Conservation (phyloP, 2,329 filamentous ascomycete species). For the Emmonsia crescens region DNA sequence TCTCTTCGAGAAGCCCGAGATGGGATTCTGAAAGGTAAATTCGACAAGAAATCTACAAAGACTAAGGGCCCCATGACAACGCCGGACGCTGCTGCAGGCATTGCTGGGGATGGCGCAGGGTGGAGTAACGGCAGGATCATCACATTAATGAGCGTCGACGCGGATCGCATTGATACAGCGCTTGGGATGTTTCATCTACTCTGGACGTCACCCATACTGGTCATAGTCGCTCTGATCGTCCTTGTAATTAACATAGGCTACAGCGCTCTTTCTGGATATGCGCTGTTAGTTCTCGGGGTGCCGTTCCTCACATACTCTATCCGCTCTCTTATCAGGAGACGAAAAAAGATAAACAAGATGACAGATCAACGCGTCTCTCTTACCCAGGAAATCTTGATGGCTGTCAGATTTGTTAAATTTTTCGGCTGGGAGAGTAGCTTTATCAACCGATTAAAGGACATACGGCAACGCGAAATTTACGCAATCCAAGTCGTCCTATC, state of each 20-base stretch:
- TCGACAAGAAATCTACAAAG: slow-evolving; percentile 26
- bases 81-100: slow-evolving; percentile 34
- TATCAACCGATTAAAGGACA: slow-evolving; percentile 60
- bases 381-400: slow-evolving; percentile 83
- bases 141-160: slow-evolving; percentile 91
- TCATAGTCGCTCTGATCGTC: slow-evolving; percentile 66
- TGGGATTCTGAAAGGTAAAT: slow-evolving; percentile 25
- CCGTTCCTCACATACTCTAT: slow-evolving; percentile 70
- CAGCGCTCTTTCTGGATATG: slow-evolving; percentile 81
- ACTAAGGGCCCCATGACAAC: slow-evolving; percentile 27
- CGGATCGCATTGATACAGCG: slow-evolving; percentile 82
- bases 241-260: slow-evolving; percentile 81
- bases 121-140: slow-evolving; percentile 90
- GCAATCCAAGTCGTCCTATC: slow-evolving; percentile 76
- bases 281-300: slow-evolving; percentile 64
- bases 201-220: slow-evolving; percentile 75
- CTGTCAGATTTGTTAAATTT: slow-evolving; percentile 89
- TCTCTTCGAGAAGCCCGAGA: slow-evolving; percentile 34
- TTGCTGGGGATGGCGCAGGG: slow-evolving; percentile 61
- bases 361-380: slow-evolving; percentile 86
- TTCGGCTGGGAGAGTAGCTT: slow-evolving; percentile 94
- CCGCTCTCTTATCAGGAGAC: slow-evolving; percentile 60
- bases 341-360: slow-evolving; percentile 77
- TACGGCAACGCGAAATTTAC: slow-evolving; percentile 65
- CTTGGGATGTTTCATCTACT: slow-evolving; percentile 81